Evolutionary conservation across 2,329 filamentous ascomycete genomes (phyloP), one percentile per base, ranked within the genome.

Genomic region (Fusarium miscanthi): DNA sequence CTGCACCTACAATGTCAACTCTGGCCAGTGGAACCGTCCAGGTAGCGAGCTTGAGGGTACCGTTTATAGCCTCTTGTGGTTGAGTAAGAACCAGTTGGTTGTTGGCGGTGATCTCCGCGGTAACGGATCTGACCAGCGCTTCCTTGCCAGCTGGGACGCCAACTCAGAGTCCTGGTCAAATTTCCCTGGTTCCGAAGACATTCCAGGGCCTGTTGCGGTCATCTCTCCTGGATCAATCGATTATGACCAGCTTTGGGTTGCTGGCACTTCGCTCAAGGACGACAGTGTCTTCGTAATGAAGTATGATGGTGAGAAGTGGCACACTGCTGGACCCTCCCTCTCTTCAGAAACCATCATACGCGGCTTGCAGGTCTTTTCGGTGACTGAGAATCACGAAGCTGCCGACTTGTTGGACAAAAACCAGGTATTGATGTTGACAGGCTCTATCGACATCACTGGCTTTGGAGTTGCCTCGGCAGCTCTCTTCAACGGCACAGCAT

Each of bases 381-480:
- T 97, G 25, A 92, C 88, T 2, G 82, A 91, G 53, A 82, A 89
- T 21, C 96, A 98, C 79, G 88, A 84, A 40, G 82, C 85, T 19
- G 90, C 88, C 5, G 82, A 88, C 41, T 84, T 94, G 11, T 83
- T 99, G 21, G 87, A 90, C 57, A 82, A 87, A 23, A 86, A 90
- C 69, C 90, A 96, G 79, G 87, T 90, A 8, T 88, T 99, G 40
- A 88, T 99, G 82, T 85, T 98, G 54, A 94, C 94, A n/a, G 96
- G 96, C 42, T 89, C 92, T 59, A 89, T 99, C 74, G 87, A 90
- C 72, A 86, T 98, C 23, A 89, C 92, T 0, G 84, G 85, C 53
- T 94, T 94, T 78, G 95, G 95, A 65, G 91, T 91, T 63, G 94
- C 92, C 10, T 97, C 95, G 19, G 94, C 94, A 13, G 95, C 91